A percentile compares a stretch with the other conserved stretches of the same genome.
phyloP scores from a whole-genome alignment of 345 rosid genomes.

The Punica granatum region DNA sequence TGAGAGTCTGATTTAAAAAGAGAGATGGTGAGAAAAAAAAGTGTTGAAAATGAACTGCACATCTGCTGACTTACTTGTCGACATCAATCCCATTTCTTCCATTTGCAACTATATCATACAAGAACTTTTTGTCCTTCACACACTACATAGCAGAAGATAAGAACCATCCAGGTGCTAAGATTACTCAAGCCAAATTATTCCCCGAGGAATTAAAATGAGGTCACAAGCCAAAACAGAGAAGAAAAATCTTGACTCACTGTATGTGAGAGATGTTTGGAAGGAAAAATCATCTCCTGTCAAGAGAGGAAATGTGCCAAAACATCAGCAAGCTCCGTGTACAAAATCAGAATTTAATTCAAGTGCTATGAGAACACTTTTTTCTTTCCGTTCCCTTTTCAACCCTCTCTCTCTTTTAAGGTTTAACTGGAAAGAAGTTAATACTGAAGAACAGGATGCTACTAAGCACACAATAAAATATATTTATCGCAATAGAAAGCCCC shows the following conservation, averaged over 20 bases:
- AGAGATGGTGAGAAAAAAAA: background rate
- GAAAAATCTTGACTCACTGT: constrained; percentile 23
- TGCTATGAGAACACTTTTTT: background rate
- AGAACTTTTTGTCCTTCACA: constrained; percentile 52
- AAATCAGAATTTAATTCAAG: background rate
- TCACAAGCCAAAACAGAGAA: background rate
- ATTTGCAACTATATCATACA: constrained; percentile 95
- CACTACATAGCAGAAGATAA: constrained; percentile 22
- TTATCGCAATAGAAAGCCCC: no score
- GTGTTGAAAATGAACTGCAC: background rate
- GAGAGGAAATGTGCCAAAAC: constrained; percentile 5
- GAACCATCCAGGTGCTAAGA: background rate
- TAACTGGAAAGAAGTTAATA: background rate
- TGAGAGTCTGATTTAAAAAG: background rate
- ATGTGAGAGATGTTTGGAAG: constrained; percentile 44
- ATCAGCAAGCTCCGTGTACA: background rate
- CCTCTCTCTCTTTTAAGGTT: background rate
- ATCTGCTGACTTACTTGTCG: constrained; percentile 50
- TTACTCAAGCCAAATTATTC: background rate
- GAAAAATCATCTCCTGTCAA: constrained; percentile 80
- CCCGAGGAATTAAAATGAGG: background rate
- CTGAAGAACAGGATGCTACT: no score
- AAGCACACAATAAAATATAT: no score
- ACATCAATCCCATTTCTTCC: constrained; percentile 96
- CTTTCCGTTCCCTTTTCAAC: background rate